A percentile compares a stretch with the other conserved stretches of the same genome.
These are phyloP conservation scores for Adiantum capillusveneris DNA, from an alignment of 75 land plant species.

Conservation along the genomic window DNA sequence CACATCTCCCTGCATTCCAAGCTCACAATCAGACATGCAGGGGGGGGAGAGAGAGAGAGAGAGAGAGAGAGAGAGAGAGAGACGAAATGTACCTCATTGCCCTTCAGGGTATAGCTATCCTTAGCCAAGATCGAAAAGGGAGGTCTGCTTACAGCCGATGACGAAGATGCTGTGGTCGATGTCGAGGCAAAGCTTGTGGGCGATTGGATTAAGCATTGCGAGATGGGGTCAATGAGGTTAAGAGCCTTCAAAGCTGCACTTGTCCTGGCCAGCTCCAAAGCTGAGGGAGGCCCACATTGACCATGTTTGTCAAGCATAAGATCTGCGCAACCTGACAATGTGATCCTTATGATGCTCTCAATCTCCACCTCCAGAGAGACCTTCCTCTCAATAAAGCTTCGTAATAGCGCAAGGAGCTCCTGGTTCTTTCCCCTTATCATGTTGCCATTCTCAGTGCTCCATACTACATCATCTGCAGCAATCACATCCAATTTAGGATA, in stretches of 20 bases:
- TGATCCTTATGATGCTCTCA: slow-evolving; percentile 8
- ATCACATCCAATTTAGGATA: too few species aligned
- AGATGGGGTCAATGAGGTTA: slow-evolving; percentile 2
- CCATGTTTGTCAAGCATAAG: slow-evolving; percentile 4
- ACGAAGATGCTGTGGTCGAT: not conserved
- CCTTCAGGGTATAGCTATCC: slow-evolving; percentile 10
- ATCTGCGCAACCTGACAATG: slow-evolving; percentile 1
- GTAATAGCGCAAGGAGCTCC: slow-evolving; percentile 8
- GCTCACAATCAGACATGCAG: not conserved
- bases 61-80: not conserved
- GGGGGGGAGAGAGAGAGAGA: not conserved
- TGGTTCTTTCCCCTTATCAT: slow-evolving; percentile 7
- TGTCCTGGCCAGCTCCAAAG: not conserved
- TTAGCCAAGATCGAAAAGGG: slow-evolving; percentile 11
- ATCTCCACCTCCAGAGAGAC: slow-evolving; percentile 17
- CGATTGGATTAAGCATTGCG: not conserved
- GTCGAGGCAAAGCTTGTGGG: not conserved
- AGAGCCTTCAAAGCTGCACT: slow-evolving; percentile 10
- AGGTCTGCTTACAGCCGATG: not conserved
- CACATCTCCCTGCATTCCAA: slow-evolving; percentile 15
- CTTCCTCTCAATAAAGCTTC: slow-evolving; percentile 10
- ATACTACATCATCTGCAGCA: slow-evolving; percentile 19
- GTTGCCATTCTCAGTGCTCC: not conserved
- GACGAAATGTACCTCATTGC: slow-evolving; percentile 4
- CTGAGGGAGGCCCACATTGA: not conserved